These are phyloP conservation scores for Lycium ferocissimum DNA, from an alignment of 257 asterid species.

Conservation along the genomic window DNA sequence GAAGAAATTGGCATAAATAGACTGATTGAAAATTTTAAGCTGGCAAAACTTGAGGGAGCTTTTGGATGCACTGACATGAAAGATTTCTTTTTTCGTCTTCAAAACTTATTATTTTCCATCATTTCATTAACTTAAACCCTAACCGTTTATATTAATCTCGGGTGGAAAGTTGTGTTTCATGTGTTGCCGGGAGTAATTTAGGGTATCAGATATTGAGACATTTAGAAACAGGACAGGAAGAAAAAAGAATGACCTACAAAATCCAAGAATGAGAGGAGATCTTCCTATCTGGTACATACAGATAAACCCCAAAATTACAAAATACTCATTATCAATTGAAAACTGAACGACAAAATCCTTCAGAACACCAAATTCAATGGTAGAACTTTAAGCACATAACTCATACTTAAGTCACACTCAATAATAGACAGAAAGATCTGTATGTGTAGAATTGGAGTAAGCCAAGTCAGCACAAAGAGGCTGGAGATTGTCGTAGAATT, in stretches of 20 bases:
- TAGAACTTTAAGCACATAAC: background rate
- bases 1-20: background rate
- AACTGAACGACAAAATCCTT: background rate
- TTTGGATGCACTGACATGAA: background rate
- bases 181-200: background rate
- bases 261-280: background rate
- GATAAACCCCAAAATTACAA: background rate
- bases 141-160: background rate
- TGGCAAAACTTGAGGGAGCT: background rate
- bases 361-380: background rate
- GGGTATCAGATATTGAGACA: background rate
- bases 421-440: background rate
- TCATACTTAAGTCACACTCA: background rate
- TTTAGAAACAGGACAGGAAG: background rate
- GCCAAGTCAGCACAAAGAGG: background rate
- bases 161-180: background rate
- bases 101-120: background rate
- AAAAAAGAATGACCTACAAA: background rate
- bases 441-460: background rate
- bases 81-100: background rate
- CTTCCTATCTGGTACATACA: background rate
- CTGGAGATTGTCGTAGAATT: background rate
- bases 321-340: background rate
- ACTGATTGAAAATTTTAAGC: too few relatives aligned
- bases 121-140: background rate